Percentiles rank a stretch among this genome's conserved stretches.
phyloP scores from a whole-genome alignment of 257 asterid species.

The Thymus mandschuricus region DNA sequence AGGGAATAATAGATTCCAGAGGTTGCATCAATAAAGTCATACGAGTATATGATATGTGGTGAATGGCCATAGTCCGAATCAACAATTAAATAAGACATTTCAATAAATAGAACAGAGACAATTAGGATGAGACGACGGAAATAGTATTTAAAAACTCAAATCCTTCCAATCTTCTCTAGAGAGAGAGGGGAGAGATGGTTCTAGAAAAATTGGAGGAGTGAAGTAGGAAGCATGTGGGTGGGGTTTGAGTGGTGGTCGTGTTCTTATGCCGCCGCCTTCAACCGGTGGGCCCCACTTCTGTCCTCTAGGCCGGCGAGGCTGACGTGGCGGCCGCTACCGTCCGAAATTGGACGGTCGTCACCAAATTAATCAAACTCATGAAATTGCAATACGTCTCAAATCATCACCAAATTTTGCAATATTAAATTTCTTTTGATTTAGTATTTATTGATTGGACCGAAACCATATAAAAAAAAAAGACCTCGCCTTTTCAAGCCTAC shows the following conservation, averaged over 20 bases:
- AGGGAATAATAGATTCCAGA: background rate
- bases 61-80: background rate
- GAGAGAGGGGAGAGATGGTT: background rate
- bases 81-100: background rate
- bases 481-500: no score
- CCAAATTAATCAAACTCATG: background rate
- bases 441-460: background rate
- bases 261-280: background rate
- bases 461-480: background rate
- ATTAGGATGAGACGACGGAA: no score
- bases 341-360: slow-evolving; percentile 3
- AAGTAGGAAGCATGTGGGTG: background rate
- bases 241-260: slow-evolving; percentile 5
- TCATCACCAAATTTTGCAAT: background rate
- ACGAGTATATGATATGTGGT: background rate
- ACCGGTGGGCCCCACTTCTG: background rate
- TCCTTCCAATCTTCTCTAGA: background rate
- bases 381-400: background rate
- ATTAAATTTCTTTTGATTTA: background rate
- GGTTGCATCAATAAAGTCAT: background rate
- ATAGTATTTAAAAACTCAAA: background rate
- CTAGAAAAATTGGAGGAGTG: no score
- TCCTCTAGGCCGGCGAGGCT: background rate
- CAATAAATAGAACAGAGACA: no score
- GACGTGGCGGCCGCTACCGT: background rate